phyloP scores from a whole-genome alignment of 306 rosid genomes.

The Quercus variabilis region DNA sequence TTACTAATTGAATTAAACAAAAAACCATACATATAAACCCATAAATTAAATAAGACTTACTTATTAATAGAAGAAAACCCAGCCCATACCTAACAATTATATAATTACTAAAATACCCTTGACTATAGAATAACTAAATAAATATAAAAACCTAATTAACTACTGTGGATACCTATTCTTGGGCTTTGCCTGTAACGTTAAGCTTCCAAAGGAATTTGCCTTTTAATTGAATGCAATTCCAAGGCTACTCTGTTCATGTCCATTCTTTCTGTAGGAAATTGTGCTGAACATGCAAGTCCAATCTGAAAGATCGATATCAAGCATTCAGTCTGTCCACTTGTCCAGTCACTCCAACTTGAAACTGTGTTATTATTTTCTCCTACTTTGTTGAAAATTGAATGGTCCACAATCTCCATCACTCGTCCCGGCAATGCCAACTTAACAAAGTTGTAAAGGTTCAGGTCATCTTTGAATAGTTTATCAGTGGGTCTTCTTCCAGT shows the following conservation, averaged over 20 bases:
- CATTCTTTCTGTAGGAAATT: background rate
- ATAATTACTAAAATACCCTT: too few relatives aligned
- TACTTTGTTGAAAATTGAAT: background rate
- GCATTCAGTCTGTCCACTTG: background rate
- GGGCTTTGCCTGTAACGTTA: too few relatives aligned
- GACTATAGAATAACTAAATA: too few relatives aligned
- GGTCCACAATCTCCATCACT: background rate
- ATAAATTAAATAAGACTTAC: too few relatives aligned
- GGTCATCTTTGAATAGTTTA: background rate
- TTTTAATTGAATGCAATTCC: background rate
- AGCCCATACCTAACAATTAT: too few relatives aligned
- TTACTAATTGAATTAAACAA: too few relatives aligned
- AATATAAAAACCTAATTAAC: too few relatives aligned
- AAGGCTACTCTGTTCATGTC: background rate
- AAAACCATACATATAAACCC: too few relatives aligned
- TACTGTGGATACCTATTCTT: too few relatives aligned
- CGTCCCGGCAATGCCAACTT: background rate
- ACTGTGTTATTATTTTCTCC: background rate
- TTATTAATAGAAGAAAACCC: too few relatives aligned
- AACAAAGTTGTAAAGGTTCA: background rate
- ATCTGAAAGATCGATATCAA: background rate
- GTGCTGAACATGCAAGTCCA: slow-evolving; percentile 5
- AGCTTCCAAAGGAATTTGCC: background rate
- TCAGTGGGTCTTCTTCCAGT: background rate
- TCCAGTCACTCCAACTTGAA: background rate